Evolutionary conservation across 306 rosid genomes (phyloP), one percentile per base, ranked within the genome.

Genomic region (Ammopiptanthus mongolicus): DNA sequence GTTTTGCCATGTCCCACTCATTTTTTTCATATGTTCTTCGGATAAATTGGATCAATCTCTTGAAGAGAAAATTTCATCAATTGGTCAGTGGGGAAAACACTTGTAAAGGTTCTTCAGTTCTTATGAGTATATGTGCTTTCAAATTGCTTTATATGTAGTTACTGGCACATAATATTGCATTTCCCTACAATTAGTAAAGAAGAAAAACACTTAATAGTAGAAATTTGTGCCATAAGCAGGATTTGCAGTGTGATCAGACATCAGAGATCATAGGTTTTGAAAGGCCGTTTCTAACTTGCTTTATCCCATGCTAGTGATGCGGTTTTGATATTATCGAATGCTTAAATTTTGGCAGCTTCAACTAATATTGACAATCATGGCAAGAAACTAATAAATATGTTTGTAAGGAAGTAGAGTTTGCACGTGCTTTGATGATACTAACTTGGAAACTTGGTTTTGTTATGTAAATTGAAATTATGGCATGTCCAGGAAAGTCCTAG

Each of bases 1-100:
- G 87, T 91, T 94, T 85, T 88, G 87, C 80, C 85, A 88, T 53
- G 87, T 94, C 56, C 92, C 92, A 7, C 84, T 91, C 60, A 19
- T 71, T 41, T 84, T 94, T 78, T 88, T 80, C 73, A 68, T 75
- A 59, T 86, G 82, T 78, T 74, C 85, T 50, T 83, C 52, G 17
- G 85, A 84, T 63, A 71, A 76, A 80, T 79, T 58, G 63, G 88
- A 85, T 75, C 90, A 76, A 52, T 78, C 87, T 18, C 67, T 91
- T 65, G 82, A 87, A 77, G 85, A 86, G 75, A 89, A 88, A 76
- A 59, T 94, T 78, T 88, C 93, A 75, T 86, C 89, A 57, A 83
- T 91, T 73, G 98, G 98, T 94, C 62, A 90, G 98, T 83, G 60
- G 79, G 36, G 65, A 53, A 79, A 41, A 41, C 19, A 47, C 47